phyloP scores from a whole-genome alignment of 495 filamentous ascomycete genomes.

The Tetracladium setigerum region DNA sequence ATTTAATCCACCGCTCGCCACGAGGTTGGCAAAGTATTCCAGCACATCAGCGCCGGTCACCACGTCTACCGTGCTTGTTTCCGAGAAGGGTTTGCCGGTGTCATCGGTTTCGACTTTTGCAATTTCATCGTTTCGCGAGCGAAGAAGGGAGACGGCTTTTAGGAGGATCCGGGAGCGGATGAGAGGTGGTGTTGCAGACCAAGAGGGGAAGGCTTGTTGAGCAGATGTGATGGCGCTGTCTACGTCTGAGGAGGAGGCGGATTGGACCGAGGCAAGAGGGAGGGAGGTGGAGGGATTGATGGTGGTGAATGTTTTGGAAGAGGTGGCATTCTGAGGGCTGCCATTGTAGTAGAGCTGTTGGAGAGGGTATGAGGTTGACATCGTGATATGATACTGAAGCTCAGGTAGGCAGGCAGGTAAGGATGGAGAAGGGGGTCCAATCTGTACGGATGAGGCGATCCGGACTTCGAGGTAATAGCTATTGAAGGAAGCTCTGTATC shows the following conservation, averaged over 20 bases:
- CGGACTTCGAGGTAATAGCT: neutral
- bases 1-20: constrained; percentile 61
- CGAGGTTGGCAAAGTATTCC: constrained; percentile 68
- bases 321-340: constrained; percentile 47
- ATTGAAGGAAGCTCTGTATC: neutral
- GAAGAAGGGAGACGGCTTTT: constrained; percentile 56
- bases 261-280: constrained; percentile 54
- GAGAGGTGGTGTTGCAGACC: constrained; percentile 58
- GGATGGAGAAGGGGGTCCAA: neutral
- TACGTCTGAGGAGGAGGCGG: constrained; percentile 54
- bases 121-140: constrained; percentile 62
- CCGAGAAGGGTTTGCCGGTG: constrained; percentile 67
- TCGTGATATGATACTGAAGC: constrained; percentile 23
- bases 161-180: constrained; percentile 64
- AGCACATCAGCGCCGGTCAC: constrained; percentile 68
- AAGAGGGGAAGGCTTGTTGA: constrained; percentile 52
- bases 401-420: constrained; percentile 1
- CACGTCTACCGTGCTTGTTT: constrained; percentile 70
- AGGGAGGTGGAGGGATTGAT: constrained; percentile 61
- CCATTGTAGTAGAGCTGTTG: constrained; percentile 66
- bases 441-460: no score
- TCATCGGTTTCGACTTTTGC: constrained; percentile 62
- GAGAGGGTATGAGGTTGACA: constrained; percentile 37
- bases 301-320: constrained; percentile 53
- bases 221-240: constrained; percentile 59